Evolutionary conservation across 164 flowering plant species (phyloP).

Genomic region (Chimonanthus praecox): DNA sequence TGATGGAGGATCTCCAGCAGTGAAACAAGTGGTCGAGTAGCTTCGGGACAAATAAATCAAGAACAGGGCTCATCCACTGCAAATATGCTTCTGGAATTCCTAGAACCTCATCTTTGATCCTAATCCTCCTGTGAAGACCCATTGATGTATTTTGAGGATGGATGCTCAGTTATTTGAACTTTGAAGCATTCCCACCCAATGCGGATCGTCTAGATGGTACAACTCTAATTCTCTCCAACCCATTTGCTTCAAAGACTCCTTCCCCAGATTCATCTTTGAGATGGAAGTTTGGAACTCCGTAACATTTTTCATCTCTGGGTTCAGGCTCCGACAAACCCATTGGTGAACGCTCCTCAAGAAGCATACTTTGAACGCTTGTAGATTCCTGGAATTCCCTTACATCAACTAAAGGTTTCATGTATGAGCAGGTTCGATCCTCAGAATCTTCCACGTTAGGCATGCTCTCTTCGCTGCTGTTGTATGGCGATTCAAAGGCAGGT

Average conservation of each 20-base stretch:
- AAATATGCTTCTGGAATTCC: no score
- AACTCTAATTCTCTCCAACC: conserved; percentile 10
- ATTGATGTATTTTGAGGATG: neutral
- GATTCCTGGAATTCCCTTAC: conserved; percentile 35
- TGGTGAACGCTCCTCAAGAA: conserved; percentile 41
- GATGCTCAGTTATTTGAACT: neutral
- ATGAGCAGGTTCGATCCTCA: conserved; percentile 48
- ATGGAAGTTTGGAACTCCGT: conserved; percentile 26
- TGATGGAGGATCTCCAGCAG: no score
- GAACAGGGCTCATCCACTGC: no score
- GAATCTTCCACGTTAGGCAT: conserved; percentile 35
- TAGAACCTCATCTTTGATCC: no score
- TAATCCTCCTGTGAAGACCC: neutral
- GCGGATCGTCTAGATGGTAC: conserved; percentile 16
- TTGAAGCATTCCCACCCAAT: conserved; percentile 16
- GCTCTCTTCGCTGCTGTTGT: conserved; percentile 28
- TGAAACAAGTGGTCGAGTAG: no score
- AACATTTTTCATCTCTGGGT: conserved; percentile 29
- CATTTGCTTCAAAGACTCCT: conserved; percentile 12
- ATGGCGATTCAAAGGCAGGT: conserved; percentile 40
- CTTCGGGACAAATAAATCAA: no score
- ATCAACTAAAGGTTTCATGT: conserved; percentile 44
- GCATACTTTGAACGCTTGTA: conserved; percentile 10
- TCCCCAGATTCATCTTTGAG: conserved; percentile 31
- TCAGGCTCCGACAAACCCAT: conserved; percentile 28